Evolutionary conservation across 306 rosid genomes (phyloP), one percentile per base, ranked within the genome.

Genomic region (Medicago ruthenica): DNA sequence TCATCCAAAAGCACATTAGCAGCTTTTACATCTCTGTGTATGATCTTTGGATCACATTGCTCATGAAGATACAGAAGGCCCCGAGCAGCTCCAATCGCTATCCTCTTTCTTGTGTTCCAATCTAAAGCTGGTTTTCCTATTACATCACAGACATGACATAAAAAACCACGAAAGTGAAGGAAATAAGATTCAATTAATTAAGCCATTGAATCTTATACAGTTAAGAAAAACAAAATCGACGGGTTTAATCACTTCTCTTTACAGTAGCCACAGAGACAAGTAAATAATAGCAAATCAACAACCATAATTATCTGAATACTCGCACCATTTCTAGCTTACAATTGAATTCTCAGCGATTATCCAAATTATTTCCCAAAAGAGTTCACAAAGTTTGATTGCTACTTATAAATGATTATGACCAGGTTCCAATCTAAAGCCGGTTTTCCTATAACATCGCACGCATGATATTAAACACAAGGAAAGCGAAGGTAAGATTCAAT

Each of bases 31-130:
- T 95, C 99, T 77, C 99, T 80, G 87, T 95, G 99, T 67, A 95
- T 95, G 63, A 95, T 95, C 91, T 95, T 95, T 12, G 99, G 99
- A 83, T 95, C 97, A 22, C 99, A 92, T 71, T 95, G 98, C 86
- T 95, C 98, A 4, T 95, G 98, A 11, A 95, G 88, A 83, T 95
- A 95, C 63, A 92, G 75, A 70, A 95, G 97, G 27, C 98, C 98
- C 81, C 98, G 87, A 13, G 98, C 97, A 76, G 98, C 97, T 74
- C 98, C 98, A 47, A 95, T 88, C 37, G 98, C 97, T 70, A 95
- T 92, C 76, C 91, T 86, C 88, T 95, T 92, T 90, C 98, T 87
- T 4, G 97, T 86, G 64, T 89, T 92, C 98, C 98, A 95, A 71
- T 95, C 98, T 44, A 95, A 81, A 20, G 95, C 90, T 14, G 98